Percentiles rank a stretch among this genome's conserved stretches.
Conservation (phyloP, 768 basidiomycete genomes). For the Paxillus rubicundulus region DNA sequence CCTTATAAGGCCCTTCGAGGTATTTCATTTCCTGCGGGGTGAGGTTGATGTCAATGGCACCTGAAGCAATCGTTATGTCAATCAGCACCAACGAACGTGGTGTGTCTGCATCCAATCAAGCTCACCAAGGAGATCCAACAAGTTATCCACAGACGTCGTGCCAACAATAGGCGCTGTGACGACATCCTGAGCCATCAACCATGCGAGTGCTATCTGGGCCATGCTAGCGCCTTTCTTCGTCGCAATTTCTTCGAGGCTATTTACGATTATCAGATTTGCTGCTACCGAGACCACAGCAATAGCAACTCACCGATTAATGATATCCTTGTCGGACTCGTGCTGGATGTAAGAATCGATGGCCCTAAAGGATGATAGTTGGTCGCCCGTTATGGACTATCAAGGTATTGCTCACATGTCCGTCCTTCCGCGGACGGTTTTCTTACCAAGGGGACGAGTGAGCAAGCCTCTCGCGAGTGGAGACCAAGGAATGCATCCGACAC, state of each 20-base stretch:
- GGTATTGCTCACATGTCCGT: conserved; percentile 30
- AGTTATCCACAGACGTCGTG: conserved; percentile 47
- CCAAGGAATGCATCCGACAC: conserved; percentile 59
- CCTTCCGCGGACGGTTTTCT: conserved; percentile 39
- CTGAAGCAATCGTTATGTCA: conserved; percentile 17
- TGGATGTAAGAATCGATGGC: conserved; percentile 18
- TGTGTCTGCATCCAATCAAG: neutral
- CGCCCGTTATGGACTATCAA: neutral
- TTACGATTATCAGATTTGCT: conserved; percentile 4
- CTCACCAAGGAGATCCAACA: conserved; percentile 51
- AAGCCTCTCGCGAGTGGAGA: conserved; percentile 55
- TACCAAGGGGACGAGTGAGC: conserved; percentile 39
- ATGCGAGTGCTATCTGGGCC: conserved; percentile 57
- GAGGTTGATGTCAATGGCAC: conserved; percentile 46
- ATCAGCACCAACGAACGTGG: neutral
- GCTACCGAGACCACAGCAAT: neutral
- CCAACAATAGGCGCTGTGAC: conserved; percentile 63
- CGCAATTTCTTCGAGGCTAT: conserved; percentile 54
- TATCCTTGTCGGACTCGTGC: conserved; percentile 34
- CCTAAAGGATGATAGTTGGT: neutral
- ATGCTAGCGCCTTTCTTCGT: conserved; percentile 50
- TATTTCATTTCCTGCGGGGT: conserved; percentile 55
- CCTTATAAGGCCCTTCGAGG: conserved; percentile 53
- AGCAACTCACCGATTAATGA: conserved; percentile 37
- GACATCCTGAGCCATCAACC: conserved; percentile 46